Evolutionary conservation across 805 yeast genomes (phyloP).

Genomic region (Naumovozyma castellii): DNA sequence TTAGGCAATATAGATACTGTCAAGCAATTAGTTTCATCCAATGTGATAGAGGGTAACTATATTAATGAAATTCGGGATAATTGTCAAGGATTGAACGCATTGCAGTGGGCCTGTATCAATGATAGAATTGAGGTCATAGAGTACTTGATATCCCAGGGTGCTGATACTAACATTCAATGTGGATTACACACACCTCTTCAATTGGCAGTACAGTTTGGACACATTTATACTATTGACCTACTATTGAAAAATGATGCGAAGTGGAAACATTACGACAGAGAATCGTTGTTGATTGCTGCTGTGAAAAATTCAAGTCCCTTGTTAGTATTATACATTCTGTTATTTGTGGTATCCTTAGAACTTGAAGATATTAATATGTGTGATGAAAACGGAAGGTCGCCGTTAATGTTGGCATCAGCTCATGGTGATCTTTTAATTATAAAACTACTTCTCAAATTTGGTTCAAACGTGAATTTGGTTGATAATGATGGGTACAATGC

Average conservation of each 20-base stretch:
- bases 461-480: conserved; percentile 50
- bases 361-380: conserved; percentile 47
- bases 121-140: conserved; percentile 55
- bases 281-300: conserved; percentile 53
- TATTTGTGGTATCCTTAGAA: conserved; percentile 24
- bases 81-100: conserved; percentile 40
- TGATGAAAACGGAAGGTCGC: conserved; percentile 51
- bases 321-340: conserved; percentile 60
- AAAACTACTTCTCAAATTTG: conserved; percentile 54
- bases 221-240: conserved; percentile 67
- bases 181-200: conserved; percentile 51
- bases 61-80: conserved; percentile 24
- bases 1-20: conserved; percentile 49
- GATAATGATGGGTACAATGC: conserved; percentile 69
- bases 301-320: conserved; percentile 84
- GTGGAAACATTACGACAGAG: conserved; percentile 12
- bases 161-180: conserved; percentile 42
- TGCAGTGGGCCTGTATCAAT: conserved; percentile 89
- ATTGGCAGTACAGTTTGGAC: conserved; percentile 84
- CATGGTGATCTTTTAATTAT: conserved; percentile 79
- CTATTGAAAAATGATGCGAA: conserved; percentile 59
- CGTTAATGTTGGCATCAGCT: conserved; percentile 1
- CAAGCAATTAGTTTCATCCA: conserved; percentile 32
- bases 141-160: conserved; percentile 53
- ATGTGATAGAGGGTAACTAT: neutral